Evolutionary conservation across 1,284 basidiomycete genomes (phyloP).

Genomic region (Austroboletus olivaceoglutinosus): DNA sequence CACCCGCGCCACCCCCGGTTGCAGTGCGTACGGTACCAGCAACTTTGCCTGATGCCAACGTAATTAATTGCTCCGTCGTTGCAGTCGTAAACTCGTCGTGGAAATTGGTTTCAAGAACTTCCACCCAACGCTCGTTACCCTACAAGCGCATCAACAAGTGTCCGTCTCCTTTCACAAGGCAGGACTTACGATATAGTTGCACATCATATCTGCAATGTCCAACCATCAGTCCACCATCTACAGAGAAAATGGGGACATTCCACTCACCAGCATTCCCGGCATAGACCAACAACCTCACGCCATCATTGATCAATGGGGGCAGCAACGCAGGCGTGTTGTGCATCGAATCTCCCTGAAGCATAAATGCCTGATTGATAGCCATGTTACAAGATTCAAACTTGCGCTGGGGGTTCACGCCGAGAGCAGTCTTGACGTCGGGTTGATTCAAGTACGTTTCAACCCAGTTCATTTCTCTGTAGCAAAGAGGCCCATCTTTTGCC

Average conservation of each 20-base stretch:
- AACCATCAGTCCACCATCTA: background rate
- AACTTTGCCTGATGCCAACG: constrained; percentile 41
- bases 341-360: constrained; percentile 65
- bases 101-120: constrained; percentile 60
- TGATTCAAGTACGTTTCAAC: constrained; percentile 65
- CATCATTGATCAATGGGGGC: constrained; percentile 62
- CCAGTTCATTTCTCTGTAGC: constrained; percentile 66
- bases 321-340: constrained; percentile 67
- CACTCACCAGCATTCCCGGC: constrained; percentile 61
- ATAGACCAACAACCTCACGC: constrained; percentile 71
- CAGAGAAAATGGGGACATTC: background rate
- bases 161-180: constrained; percentile 21
- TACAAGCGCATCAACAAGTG: constrained; percentile 25
- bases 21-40: constrained; percentile 63
- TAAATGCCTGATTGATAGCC: constrained; percentile 56
- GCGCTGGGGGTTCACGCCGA: constrained; percentile 55
- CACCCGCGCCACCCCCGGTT: constrained; percentile 55
- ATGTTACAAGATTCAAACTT: constrained; percentile 50
- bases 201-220: constrained; percentile 65
- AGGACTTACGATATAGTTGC: constrained; percentile 64
- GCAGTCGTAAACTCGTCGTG: constrained; percentile 57
- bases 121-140: constrained; percentile 75
- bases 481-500: constrained; percentile 54
- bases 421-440: constrained; percentile 56
- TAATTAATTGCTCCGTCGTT: constrained; percentile 55